Evolutionary conservation across 2,329 filamentous ascomycete genomes (phyloP).

Genomic region (Tolypocladium inflatum): DNA sequence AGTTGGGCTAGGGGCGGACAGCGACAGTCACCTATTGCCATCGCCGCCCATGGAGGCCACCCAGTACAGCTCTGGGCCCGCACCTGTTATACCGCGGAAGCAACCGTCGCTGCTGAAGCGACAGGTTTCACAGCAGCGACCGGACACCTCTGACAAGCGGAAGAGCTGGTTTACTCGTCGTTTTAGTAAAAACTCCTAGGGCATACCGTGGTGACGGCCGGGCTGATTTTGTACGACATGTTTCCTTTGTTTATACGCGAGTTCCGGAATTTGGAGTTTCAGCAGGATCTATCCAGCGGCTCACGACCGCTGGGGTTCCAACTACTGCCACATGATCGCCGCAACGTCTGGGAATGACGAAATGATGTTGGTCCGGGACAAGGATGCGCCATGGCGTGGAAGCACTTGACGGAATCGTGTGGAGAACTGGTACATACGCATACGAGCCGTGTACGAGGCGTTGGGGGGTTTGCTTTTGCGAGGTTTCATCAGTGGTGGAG

Average conservation of each 20-base stretch:
- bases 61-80: slow-evolving; percentile 7
- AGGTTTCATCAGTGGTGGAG: slow-evolving; percentile 4
- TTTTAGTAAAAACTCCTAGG: slow-evolving; percentile 54
- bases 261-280: background rate
- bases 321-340: background rate
- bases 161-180: slow-evolving; percentile 83
- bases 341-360: background rate
- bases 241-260: slow-evolving; percentile 2
- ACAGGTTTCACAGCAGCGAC: slow-evolving; percentile 10
- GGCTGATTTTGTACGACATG: background rate
- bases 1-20: slow-evolving; percentile 14
- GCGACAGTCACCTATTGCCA: slow-evolving; percentile 13
- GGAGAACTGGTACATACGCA: slow-evolving; percentile 13
- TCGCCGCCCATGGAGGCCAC: slow-evolving; percentile 12
- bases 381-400: background rate
- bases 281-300: background rate
- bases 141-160: slow-evolving; percentile 51
- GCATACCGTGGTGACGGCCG: background rate
- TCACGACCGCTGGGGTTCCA: slow-evolving; percentile 13
- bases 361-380: background rate
- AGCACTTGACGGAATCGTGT: background rate
- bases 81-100: slow-evolving; percentile 17
- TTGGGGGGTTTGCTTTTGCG: slow-evolving; percentile 6
- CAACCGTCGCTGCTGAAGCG: slow-evolving; percentile 17
- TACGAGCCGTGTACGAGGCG: slow-evolving; percentile 16